A percentile compares a stretch with the other conserved stretches of the same genome.
Conservation (phyloP, 768 basidiomycete species). For the Pleurotus giganteus region DNA sequence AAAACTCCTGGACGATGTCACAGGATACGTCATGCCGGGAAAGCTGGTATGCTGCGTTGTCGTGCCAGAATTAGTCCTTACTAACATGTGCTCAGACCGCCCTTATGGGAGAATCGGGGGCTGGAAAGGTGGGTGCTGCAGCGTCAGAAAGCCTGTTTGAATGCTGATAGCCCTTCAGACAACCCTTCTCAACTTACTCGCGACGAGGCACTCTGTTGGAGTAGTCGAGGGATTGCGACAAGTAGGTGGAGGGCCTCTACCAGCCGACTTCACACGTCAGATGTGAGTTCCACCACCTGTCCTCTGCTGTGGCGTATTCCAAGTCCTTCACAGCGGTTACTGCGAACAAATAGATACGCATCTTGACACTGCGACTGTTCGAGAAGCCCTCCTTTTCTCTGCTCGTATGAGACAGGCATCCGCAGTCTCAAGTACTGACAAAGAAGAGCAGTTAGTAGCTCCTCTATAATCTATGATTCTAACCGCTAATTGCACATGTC, state of each 20-base stretch:
- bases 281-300: conserved; percentile 29
- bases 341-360: conserved; percentile 88
- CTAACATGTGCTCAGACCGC: conserved; percentile 29
- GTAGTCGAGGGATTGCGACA: conserved; percentile 49
- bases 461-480: background rate
- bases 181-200: conserved; percentile 57
- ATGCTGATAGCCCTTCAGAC: conserved; percentile 36
- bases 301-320: background rate
- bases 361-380: conserved; percentile 69
- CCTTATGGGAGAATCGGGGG: conserved; percentile 53
- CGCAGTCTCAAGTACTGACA: conserved; percentile 62
- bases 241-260: conserved; percentile 53
- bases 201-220: conserved; percentile 46
- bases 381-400: conserved; percentile 79
- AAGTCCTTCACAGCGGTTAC: conserved; percentile 57
- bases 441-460: conserved; percentile 71
- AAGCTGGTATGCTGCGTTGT: conserved; percentile 55
- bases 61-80: conserved; percentile 33
- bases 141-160: conserved; percentile 48
- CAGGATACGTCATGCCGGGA: conserved; percentile 80
- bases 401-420: conserved; percentile 76
- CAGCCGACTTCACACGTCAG: conserved; percentile 61
- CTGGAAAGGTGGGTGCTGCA: conserved; percentile 41
- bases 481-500: conserved; percentile 12
- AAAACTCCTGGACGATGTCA: conserved; percentile 66